Conservation (phyloP, 2,329 filamentous ascomycete species). For the Penicillium sp. region DNA sequence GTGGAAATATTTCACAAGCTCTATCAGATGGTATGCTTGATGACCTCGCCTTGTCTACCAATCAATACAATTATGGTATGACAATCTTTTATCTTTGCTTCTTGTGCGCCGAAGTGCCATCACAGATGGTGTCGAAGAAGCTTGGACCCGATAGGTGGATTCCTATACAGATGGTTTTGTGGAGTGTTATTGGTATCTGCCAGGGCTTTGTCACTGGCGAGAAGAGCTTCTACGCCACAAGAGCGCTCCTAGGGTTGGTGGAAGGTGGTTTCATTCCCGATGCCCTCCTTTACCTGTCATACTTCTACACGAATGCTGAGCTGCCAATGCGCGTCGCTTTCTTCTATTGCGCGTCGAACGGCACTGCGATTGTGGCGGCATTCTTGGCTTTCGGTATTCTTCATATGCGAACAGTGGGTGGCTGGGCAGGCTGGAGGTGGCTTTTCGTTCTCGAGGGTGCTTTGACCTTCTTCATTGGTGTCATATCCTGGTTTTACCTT, state of each 20-base stretch:
- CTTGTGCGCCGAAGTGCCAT: conserved; percentile 56
- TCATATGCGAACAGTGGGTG: conserved; percentile 3
- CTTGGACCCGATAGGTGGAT: conserved; percentile 58
- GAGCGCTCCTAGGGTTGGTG: conserved; percentile 47
- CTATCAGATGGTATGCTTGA: conserved; percentile 40
- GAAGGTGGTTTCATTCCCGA: conserved; percentile 50
- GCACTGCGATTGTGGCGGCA: conserved; percentile 2
- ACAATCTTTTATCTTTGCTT: conserved; percentile 59
- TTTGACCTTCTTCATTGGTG: conserved; percentile 6
- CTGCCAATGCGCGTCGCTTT: conserved; percentile 3
- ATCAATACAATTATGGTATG: conserved; percentile 48
- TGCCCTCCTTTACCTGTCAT: conserved; percentile 11
- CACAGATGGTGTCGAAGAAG: conserved; percentile 58
- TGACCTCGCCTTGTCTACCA: conserved; percentile 35
- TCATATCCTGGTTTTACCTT: conserved; percentile 48
- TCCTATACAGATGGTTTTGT: conserved; percentile 53
- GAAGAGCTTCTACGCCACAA: conserved; percentile 40
- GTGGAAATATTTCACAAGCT: conserved; percentile 38
- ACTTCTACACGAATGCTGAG: conserved; percentile 5
- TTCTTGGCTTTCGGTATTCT: conserved; percentile 12
- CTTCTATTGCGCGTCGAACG: not conserved
- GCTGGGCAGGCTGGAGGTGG: conserved; percentile 11
- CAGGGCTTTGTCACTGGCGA: conserved; percentile 51
- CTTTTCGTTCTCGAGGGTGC: conserved; percentile 8
- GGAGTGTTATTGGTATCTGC: conserved; percentile 35